Conservation (phyloP, 192 early-diverging fungal species). For the Funneliformis mosseae region DNA sequence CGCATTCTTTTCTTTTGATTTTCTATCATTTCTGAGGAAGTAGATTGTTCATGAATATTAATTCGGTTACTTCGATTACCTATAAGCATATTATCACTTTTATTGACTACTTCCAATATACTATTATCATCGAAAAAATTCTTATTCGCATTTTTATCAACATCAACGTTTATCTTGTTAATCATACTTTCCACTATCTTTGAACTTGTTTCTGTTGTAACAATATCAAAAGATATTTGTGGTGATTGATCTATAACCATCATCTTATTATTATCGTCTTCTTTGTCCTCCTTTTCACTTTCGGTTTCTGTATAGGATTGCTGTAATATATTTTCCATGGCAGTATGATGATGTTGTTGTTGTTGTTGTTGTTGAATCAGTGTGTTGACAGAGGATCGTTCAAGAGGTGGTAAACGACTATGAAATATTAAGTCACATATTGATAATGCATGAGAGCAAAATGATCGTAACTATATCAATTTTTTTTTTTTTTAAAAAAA, state of each 20-base stretch:
- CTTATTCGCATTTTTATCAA: background rate
- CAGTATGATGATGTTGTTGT: background rate
- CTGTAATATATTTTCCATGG: background rate
- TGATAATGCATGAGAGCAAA: slow-evolving; percentile 46
- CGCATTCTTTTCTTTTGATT: background rate
- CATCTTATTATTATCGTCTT: background rate
- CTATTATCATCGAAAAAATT: background rate
- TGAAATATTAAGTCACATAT: slow-evolving; percentile 61
- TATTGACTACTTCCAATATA: background rate
- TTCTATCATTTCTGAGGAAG: too few relatives aligned
- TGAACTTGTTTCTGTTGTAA: background rate
- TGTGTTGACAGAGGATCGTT: background rate
- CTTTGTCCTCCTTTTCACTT: background rate
- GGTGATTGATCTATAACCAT: background rate
- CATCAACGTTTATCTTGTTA: background rate
- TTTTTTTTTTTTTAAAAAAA: background rate
- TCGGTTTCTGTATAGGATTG: background rate
- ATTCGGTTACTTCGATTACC: background rate
- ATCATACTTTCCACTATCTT: background rate
- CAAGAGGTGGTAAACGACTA: slow-evolving; percentile 55
- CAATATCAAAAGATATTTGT: background rate
- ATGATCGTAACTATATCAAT: slow-evolving; percentile 35
- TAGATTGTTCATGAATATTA: background rate
- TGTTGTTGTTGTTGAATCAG: background rate
- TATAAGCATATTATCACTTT: background rate